These are phyloP conservation scores for Kwoniella europaea DNA, from an alignment of 768 basidiomycete genomes.

Conservation along the genomic window DNA sequence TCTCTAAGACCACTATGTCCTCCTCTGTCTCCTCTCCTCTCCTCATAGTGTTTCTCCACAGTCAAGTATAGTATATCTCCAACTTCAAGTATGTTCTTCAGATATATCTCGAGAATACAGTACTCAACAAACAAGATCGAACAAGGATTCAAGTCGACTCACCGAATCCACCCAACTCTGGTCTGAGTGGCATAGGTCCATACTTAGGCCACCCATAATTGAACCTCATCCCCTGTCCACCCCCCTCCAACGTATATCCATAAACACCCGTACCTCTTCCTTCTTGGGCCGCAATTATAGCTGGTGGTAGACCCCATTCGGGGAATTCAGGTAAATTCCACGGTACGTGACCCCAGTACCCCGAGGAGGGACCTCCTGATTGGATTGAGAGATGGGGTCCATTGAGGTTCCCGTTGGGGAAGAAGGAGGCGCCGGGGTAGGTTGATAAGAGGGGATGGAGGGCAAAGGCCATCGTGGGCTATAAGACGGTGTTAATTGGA, in stretches of 20 bases:
- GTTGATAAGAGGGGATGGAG: conserved; percentile 44
- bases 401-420: conserved; percentile 42
- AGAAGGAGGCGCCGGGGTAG: conserved; percentile 52
- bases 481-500: too few species aligned
- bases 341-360: conserved; percentile 50
- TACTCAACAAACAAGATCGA: background rate
- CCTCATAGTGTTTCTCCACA: too few species aligned
- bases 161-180: conserved; percentile 54
- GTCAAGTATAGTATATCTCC: too few species aligned
- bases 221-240: conserved; percentile 29
- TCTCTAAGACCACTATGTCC: background rate
- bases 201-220: conserved; percentile 56
- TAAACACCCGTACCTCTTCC: conserved; percentile 42
- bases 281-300: conserved; percentile 41
- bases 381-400: conserved; percentile 46
- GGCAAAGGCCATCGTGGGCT: conserved; percentile 18
- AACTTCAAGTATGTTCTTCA: too few species aligned
- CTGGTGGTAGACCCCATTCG: conserved; percentile 44
- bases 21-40: too few species aligned
- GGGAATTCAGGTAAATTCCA: conserved; percentile 23
- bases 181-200: conserved; percentile 54
- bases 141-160: conserved; percentile 7
- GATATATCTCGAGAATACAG: background rate
- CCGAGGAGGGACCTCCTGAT: conserved; percentile 40
- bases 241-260: conserved; percentile 26